Base-by-base conservation (phyloP, 495 filamentous ascomycete species). In the Hapsidospora chrysogenum region DNA sequence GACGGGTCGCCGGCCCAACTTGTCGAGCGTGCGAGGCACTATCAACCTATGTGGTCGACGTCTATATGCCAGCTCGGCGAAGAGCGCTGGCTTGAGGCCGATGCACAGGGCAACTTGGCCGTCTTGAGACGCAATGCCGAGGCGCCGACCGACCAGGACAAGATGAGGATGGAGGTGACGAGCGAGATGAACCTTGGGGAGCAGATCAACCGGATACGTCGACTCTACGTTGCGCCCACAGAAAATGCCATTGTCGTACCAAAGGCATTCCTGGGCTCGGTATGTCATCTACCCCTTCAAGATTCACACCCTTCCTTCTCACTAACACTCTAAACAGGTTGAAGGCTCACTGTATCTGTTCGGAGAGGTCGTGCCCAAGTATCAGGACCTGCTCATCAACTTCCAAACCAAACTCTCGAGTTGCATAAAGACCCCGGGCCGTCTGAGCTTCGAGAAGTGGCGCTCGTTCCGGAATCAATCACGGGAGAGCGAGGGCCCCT, bases 281-380 rank as follows among this genome's bases (percentile, higher is more conserved):
- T 92, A 70, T 54, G 75, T 61, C 30, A 26, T 14, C 8, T 38
- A 17, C 28, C 17, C 7, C 1, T 17, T 18, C 13, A 6, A 16
- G n/a, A 21, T 25, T 3, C 41, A 29, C 4, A 27, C 35, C 28
- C 28, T 18, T 15, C 25, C 3, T 11, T 41, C 13, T 22, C 2
- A 11, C 51, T 61, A 49, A 63, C 37, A 30, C 11, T 3, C 15
- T 13, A 22, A 19, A 29, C 38, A 92, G 83, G 75, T 84, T 17
- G 89, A 95, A 49, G 89, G 89, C 23, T 77, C 80, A 8, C 78
- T 99, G 40, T 92, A 92, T 54, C 72, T 96, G 47, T 85, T 89
- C 52, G 83, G 75, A 1, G 56, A 75, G 4, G 85, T 99, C 39
- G 61, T 72, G 8, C 62, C 73, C 0, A 51, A 64, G 0, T 65